A percentile compares a stretch with the other conserved stretches of the same genome.
Evolutionary conservation across 805 yeast genomes (phyloP).

Genomic region (Suhomyces faveliae): DNA sequence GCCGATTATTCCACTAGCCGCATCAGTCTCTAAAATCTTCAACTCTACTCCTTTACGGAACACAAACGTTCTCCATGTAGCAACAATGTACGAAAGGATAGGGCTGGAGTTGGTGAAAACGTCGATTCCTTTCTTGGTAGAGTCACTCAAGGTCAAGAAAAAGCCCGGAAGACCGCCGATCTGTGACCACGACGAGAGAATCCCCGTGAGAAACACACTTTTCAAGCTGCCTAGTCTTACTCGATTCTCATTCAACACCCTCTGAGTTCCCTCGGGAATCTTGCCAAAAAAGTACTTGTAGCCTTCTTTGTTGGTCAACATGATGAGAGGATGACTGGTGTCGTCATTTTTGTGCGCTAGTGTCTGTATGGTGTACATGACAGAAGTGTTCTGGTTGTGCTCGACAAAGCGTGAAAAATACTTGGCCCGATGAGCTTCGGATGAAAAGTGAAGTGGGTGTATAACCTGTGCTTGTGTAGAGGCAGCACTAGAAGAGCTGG

Average conservation of each 20-base stretch:
- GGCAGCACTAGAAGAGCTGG: background rate
- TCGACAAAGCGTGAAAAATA: constrained; percentile 10
- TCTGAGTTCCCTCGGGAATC: constrained; percentile 82
- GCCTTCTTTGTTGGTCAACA: constrained; percentile 52
- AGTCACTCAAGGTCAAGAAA: constrained; percentile 77
- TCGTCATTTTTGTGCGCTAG: constrained; percentile 51
- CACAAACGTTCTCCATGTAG: constrained; percentile 86
- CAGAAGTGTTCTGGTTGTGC: constrained; percentile 13
- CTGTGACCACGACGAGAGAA: constrained; percentile 63
- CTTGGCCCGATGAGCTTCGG: constrained; percentile 9
- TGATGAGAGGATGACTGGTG: constrained; percentile 53
- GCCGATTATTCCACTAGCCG: constrained; percentile 27
- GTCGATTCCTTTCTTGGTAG: constrained; percentile 59
- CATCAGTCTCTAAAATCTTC: constrained; percentile 28
- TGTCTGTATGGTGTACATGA: constrained; percentile 14
- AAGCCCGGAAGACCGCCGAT: constrained; percentile 93
- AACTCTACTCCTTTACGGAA: constrained; percentile 71
- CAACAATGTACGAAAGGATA: constrained; percentile 49
- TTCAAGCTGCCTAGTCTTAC: constrained; percentile 56
- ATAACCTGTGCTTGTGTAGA: constrained; percentile 8
- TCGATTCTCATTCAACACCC: constrained; percentile 63
- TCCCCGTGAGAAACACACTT: constrained; percentile 76
- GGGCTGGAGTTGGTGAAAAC: constrained; percentile 45
- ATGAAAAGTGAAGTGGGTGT: constrained; percentile 9
- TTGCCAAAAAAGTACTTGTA: constrained; percentile 69